These are phyloP conservation scores for Hypoxylon sp. DNA, from an alignment of 2,329 filamentous ascomycete genomes.

Conservation along the genomic window DNA sequence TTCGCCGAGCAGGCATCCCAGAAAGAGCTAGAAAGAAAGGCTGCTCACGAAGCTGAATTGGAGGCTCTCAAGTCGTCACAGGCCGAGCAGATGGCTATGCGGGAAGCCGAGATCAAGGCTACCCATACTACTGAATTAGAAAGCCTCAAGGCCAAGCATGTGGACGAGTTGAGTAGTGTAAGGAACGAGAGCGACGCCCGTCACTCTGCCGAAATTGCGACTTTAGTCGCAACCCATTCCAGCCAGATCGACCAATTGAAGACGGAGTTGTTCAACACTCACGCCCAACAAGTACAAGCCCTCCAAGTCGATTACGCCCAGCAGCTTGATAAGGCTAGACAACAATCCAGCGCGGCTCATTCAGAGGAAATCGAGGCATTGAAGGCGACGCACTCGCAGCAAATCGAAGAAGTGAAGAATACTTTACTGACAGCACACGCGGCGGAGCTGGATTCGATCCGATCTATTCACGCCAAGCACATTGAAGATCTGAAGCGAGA, in stretches of 20 bases:
- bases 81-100: slow-evolving; percentile 35
- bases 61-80: slow-evolving; percentile 41
- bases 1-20: slow-evolving; percentile 40
- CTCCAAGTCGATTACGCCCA: slow-evolving; percentile 47
- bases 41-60: slow-evolving; percentile 39
- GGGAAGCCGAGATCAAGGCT: slow-evolving; percentile 44
- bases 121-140: slow-evolving; percentile 45
- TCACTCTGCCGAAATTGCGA: slow-evolving; percentile 49
- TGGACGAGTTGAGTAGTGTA: slow-evolving; percentile 46
- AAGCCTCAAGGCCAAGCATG: slow-evolving; percentile 46
- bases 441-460: slow-evolving; percentile 48
- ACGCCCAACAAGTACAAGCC: slow-evolving; percentile 46
- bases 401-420: slow-evolving; percentile 47
- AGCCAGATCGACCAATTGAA: slow-evolving; percentile 44
- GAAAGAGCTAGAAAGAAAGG: slow-evolving; percentile 38
- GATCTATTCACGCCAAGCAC: slow-evolving; percentile 43
- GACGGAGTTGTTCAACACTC: slow-evolving; percentile 44
- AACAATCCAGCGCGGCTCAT: slow-evolving; percentile 41
- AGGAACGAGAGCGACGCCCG: slow-evolving; percentile 45
- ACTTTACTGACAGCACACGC: slow-evolving; percentile 40
- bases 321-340: slow-evolving; percentile 46
- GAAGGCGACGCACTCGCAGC: slow-evolving; percentile 41
- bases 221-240: slow-evolving; percentile 45
- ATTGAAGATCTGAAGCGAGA: slow-evolving; percentile 46
- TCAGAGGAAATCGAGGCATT: slow-evolving; percentile 47